These are phyloP conservation scores for Solanum tacnaense DNA, from an alignment of 257 asterid species.

Conservation along the genomic window DNA sequence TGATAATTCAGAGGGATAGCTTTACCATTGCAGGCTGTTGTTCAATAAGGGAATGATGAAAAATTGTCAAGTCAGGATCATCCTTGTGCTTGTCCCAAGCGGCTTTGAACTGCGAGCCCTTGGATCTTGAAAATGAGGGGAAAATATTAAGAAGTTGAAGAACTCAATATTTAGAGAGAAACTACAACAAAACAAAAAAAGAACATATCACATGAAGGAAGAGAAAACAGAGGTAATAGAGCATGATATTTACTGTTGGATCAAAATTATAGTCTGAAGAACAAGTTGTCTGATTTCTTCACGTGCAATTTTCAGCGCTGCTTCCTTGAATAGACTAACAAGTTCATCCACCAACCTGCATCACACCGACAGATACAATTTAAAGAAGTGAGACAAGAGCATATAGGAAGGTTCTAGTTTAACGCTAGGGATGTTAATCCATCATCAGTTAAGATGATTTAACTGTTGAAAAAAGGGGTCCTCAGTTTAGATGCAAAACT, in stretches of 20 bases:
- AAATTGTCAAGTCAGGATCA: slow-evolving; percentile 57
- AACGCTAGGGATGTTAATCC: not conserved
- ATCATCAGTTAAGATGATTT: not conserved
- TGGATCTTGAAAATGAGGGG: slow-evolving; percentile 32
- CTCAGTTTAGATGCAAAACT: not conserved
- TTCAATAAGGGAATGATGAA: slow-evolving; percentile 18
- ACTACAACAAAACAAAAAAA: not conserved
- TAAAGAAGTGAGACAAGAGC: not conserved
- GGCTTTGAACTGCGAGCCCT: slow-evolving; percentile 44
- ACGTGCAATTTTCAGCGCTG: slow-evolving; percentile 62
- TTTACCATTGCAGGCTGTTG: slow-evolving; percentile 19
- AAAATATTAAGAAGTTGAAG: not conserved
- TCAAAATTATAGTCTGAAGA: slow-evolving; percentile 42
- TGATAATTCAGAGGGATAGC: not conserved
- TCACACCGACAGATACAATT: not conserved
- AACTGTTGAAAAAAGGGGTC: not conserved
- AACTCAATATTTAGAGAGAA: not conserved
- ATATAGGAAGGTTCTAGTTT: not conserved
- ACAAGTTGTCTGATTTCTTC: slow-evolving; percentile 58
- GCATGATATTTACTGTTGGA: slow-evolving; percentile 44
- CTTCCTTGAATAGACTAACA: slow-evolving; percentile 66
- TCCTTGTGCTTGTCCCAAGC: slow-evolving; percentile 65
- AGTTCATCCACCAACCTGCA: slow-evolving; percentile 82
- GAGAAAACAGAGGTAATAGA: not conserved
- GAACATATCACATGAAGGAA: not conserved